phyloP scores from a whole-genome alignment of 176 grass and related monocot genomes.

The Chloris gayana region DNA sequence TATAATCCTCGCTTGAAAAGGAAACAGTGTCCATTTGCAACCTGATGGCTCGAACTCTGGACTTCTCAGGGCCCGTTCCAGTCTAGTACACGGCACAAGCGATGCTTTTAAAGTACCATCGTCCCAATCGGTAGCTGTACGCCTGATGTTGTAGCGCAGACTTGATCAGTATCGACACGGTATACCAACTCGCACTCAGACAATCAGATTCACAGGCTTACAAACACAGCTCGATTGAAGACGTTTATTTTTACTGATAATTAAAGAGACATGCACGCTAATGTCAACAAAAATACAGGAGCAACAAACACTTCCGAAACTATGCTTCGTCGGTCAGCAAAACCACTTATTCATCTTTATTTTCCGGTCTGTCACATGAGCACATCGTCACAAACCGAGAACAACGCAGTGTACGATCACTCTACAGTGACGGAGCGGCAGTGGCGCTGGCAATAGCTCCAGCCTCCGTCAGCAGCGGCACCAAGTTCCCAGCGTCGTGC shows the following conservation, averaged over 20 bases:
- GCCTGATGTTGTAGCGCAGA: no score
- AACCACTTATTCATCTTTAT: conserved; percentile 14
- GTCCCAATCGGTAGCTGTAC: no score
- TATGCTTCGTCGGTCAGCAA: background rate
- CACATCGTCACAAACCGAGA: background rate
- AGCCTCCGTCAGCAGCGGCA: conserved; percentile 58
- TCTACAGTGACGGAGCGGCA: conserved; percentile 35
- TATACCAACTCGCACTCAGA: no score
- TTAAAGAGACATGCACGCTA: background rate
- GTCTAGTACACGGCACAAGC: background rate
- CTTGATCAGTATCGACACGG: no score
- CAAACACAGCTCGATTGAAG: background rate
- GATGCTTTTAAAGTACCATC: background rate
- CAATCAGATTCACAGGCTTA: background rate
- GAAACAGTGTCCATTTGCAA: background rate
- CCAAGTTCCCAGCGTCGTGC: conserved; percentile 52
- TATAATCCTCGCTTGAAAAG: background rate
- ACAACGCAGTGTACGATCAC: background rate
- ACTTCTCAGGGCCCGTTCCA: background rate
- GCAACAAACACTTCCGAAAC: background rate
- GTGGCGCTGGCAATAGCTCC: conserved; percentile 38
- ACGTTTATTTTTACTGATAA: background rate
- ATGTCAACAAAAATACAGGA: background rate
- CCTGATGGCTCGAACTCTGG: background rate
- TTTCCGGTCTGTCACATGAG: background rate